A percentile compares a stretch with the other conserved stretches of the same genome.
These are phyloP conservation scores for Candida sonorensis DNA, from an alignment of 805 yeast genomes.

Conservation along the genomic window DNA sequence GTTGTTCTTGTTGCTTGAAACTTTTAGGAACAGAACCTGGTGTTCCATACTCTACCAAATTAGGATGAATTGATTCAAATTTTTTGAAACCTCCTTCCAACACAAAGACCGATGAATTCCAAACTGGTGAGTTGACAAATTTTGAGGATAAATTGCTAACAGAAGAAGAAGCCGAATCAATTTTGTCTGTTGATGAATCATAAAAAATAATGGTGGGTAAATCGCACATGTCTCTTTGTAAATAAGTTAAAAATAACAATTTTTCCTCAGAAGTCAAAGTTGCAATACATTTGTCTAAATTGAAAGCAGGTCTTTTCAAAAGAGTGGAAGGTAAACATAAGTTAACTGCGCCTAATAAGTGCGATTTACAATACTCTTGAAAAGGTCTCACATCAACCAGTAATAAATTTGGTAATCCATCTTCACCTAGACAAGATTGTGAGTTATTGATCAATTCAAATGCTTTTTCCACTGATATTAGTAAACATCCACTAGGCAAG, in stretches of 20 bases:
- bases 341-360: slow-evolving; percentile 57
- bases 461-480: slow-evolving; percentile 13
- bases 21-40: slow-evolving; percentile 11
- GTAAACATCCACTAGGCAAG: slow-evolving; percentile 17
- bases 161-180: slow-evolving; percentile 27
- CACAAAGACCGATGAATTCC: slow-evolving; percentile 36
- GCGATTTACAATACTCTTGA: slow-evolving; percentile 58
- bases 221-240: slow-evolving; percentile 23
- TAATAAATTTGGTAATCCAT: slow-evolving; percentile 29
- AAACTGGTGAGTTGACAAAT: slow-evolving; percentile 32
- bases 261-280: slow-evolving; percentile 53
- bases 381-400: slow-evolving; percentile 77
- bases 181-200: slow-evolving; percentile 35
- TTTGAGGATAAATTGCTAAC: slow-evolving; percentile 43
- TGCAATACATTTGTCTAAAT: slow-evolving; percentile 52
- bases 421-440: slow-evolving; percentile 16
- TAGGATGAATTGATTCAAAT: slow-evolving; percentile 26
- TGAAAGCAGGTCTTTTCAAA: slow-evolving; percentile 67
- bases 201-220: slow-evolving; percentile 43
- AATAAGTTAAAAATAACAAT: slow-evolving; percentile 31
- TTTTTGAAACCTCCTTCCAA: slow-evolving; percentile 35
- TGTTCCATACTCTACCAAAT: slow-evolving; percentile 22
- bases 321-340: slow-evolving; percentile 88
- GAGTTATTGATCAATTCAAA: slow-evolving; percentile 11
- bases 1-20: neutral